Evolutionary conservation across 1,284 basidiomycete species (phyloP).

Genomic region (Cryptococcus depauperatus): DNA sequence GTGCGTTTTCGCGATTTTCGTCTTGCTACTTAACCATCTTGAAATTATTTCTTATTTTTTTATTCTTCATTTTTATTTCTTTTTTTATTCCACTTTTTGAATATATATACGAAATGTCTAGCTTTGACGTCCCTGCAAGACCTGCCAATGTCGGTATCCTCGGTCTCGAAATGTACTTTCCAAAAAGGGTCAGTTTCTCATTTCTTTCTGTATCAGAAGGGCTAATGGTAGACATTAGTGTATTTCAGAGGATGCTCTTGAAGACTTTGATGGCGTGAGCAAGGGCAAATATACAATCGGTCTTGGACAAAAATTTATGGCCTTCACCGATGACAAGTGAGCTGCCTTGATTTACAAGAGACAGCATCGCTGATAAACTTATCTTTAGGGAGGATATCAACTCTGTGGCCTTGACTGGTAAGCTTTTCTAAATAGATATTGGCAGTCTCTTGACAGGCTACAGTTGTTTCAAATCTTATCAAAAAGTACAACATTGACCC

Average conservation of each 20-base stretch:
- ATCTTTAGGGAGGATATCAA: constrained; percentile 83
- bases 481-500: constrained; percentile 96
- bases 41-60: not conserved
- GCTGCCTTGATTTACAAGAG: constrained; percentile 6
- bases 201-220: not conserved
- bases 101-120: constrained; percentile 15
- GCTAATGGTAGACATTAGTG: constrained; percentile 52
- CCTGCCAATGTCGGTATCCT: constrained; percentile 89
- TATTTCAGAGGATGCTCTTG: constrained; percentile 89
- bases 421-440: too few species aligned
- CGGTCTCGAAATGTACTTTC: constrained; percentile 89
- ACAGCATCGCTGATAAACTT: constrained; percentile 3
- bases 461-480: constrained; percentile 76
- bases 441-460: constrained; percentile 15
- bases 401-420: constrained; percentile 90
- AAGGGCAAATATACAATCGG: constrained; percentile 99
- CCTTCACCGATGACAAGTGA: constrained; percentile 82
- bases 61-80: not conserved
- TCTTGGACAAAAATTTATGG: constrained; percentile 96
- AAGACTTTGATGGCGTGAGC: constrained; percentile 89
- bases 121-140: constrained; percentile 49
- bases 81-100: not conserved
- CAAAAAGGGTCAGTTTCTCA: constrained; percentile 60
- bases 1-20: too few species aligned
- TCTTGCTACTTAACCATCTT: too few species aligned